Base-by-base conservation (phyloP, 2,329 filamentous ascomycete genomes). In the Pseudogymnoascus sp. region DNA sequence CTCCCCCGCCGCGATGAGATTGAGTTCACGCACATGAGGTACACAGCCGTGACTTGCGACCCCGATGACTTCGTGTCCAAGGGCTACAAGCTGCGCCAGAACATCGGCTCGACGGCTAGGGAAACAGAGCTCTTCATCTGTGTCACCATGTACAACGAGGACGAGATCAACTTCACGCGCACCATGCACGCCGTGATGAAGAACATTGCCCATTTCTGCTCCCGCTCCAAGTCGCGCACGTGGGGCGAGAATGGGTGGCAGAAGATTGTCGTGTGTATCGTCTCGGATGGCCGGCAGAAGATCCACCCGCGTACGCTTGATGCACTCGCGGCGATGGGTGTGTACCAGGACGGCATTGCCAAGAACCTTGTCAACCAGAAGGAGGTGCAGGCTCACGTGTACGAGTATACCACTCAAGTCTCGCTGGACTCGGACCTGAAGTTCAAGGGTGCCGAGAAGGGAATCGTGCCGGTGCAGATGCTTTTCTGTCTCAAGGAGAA, bases 121-220 rank as follows among this genome's bases (percentile, higher is more conserved):
- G 93, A 97, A 75, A 97, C 93, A 0, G 95, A 99, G 76, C 79
- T 99, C 6, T 95, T 97, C 74, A 96, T 99, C 71, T 96, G 93
- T 74, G 81, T 99, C 66, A 99, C 95, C 70, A 97, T 97, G 95
- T 97, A 97, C 80, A 99, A 99, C 76, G 95, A 99, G 77, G 90
- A 97, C 76, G 95, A 97, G 73, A 91, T 96, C 70, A 86, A 92
- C 73, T 99, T 99, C 71, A 97, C 95, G 5, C 86, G 95, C 57
- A 99, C 95, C 0, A 97, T 99, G 93, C 91, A 97, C 75, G 95
- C 93, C 63, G 91, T 99, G 64, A 96, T 99, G 90, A 92, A 96
- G 75, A 99, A 99, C 74, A 93, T 99, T 71, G 87, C 90, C 12
- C 95, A 97, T 75, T 97, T 99, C 77, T 99, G 95, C 80, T 91